A percentile compares a stretch with the other conserved stretches of the same genome.
Conservation (phyloP, 176 grass and related monocot species). For the Olyra latifolia region DNA sequence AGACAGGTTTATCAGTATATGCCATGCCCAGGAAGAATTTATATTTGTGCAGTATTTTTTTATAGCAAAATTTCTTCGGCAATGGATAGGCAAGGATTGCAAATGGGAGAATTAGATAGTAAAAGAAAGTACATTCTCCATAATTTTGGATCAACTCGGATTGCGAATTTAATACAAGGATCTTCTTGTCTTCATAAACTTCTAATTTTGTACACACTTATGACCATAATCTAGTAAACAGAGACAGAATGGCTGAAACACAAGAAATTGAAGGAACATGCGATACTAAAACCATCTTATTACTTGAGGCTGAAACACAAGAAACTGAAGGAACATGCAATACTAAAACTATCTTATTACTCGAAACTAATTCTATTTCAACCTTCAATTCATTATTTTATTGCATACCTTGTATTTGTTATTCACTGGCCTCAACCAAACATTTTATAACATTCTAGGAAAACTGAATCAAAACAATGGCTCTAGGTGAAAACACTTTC, state of each 20-base stretch:
- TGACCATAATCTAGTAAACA: conserved; percentile 15
- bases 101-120: background rate
- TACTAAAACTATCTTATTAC: background rate
- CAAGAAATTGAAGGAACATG: background rate
- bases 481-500: background rate
- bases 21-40: conserved; percentile 7
- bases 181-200: background rate
- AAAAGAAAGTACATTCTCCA: conserved; percentile 1
- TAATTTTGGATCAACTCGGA: background rate
- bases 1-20: background rate
- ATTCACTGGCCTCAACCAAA: background rate
- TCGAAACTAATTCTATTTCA: background rate
- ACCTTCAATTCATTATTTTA: background rate
- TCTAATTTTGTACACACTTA: background rate
- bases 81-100: background rate
- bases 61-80: background rate
- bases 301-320: background rate
- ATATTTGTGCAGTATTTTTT: no score
- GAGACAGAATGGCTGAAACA: background rate
- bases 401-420: background rate
- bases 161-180: background rate
- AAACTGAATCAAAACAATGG: background rate
- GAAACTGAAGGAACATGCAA: background rate
- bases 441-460: background rate
- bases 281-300: background rate